Evolutionary conservation across 2,329 filamentous ascomycete genomes (phyloP).

Genomic region (Fusarium praegraminearum): DNA sequence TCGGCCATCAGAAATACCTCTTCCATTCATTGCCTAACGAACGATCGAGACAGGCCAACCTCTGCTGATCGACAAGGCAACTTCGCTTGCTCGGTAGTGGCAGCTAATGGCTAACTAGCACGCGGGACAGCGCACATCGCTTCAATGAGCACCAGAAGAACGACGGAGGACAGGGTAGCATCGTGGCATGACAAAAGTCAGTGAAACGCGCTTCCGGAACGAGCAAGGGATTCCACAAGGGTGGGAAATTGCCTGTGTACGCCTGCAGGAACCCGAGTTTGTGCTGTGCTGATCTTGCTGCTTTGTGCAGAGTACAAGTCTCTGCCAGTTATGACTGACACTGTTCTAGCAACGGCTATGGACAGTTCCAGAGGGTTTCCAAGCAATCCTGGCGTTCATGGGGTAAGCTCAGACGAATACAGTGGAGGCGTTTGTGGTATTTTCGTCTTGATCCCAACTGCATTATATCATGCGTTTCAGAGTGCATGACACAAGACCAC

Average conservation of each 20-base stretch:
- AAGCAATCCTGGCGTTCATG: background rate
- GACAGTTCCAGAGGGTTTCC: background rate
- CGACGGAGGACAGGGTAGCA: constrained; percentile 7
- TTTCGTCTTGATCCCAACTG: constrained; percentile 3
- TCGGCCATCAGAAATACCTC: background rate
- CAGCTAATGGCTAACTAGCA: background rate
- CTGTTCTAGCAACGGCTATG: background rate
- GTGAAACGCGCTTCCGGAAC: constrained; percentile 40
- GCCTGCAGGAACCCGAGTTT: constrained; percentile 41
- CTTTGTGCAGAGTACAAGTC: constrained; percentile 5
- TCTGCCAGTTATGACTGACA: background rate
- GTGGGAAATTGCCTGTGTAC: constrained; percentile 43
- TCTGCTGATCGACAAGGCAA: constrained; percentile 8
- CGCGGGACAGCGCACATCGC: constrained; percentile 11
- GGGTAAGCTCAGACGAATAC: background rate
- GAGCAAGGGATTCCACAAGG: constrained; percentile 39
- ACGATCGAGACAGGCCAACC: background rate
- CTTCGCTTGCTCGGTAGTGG: constrained; percentile 32
- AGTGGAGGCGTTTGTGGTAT: background rate
- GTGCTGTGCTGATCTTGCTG: constrained; percentile 11
- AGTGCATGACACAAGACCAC: constrained; percentile 1
- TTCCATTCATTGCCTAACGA: background rate
- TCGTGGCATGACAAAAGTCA: constrained; percentile 17
- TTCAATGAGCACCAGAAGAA: constrained; percentile 11
- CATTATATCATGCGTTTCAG: constrained; percentile 22